Conservation (phyloP, 345 rosid species). For the Murraya paniculata region DNA sequence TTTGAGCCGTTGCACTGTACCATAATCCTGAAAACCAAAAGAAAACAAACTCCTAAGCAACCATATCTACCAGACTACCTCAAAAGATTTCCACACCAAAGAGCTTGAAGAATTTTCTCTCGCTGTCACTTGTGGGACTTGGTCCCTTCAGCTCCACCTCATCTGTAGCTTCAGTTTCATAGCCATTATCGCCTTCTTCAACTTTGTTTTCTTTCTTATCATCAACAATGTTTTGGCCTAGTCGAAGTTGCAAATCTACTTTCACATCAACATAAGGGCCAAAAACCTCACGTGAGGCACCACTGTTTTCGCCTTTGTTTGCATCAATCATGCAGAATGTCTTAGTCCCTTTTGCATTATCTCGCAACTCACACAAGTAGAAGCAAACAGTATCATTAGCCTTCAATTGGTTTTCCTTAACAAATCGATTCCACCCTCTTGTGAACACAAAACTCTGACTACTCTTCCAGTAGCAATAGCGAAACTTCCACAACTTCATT, state of each 20-base stretch:
- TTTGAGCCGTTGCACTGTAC: background rate
- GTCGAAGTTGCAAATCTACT: conserved; percentile 9
- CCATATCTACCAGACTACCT: background rate
- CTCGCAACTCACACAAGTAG: conserved; percentile 34
- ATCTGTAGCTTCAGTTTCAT: background rate
- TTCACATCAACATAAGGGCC: background rate
- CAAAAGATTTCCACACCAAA: conserved; percentile 42
- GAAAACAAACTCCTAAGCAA: background rate
- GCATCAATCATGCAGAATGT: conserved; percentile 44
- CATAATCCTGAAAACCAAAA: background rate
- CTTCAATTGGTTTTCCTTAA: conserved; percentile 59
- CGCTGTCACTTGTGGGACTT: background rate
- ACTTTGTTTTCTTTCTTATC: background rate
- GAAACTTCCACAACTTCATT: conserved; percentile 74
- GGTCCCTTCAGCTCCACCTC: background rate
- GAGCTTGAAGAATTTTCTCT: conserved; percentile 34
- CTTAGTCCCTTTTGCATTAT: background rate
- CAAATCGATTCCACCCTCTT: conserved; percentile 79
- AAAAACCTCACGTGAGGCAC: background rate
- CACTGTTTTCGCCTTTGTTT: background rate
- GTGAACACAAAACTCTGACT: conserved; percentile 91
- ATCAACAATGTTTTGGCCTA: conserved; percentile 2
- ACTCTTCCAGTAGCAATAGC: conserved; percentile 89
- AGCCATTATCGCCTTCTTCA: background rate
- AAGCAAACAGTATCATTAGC: conserved; percentile 52